Percentiles rank a stretch among this genome's conserved stretches.
These are phyloP conservation scores for Raphidocelis subcapitata DNA, from an alignment of 139 green algal species.

Conservation along the genomic window DNA sequence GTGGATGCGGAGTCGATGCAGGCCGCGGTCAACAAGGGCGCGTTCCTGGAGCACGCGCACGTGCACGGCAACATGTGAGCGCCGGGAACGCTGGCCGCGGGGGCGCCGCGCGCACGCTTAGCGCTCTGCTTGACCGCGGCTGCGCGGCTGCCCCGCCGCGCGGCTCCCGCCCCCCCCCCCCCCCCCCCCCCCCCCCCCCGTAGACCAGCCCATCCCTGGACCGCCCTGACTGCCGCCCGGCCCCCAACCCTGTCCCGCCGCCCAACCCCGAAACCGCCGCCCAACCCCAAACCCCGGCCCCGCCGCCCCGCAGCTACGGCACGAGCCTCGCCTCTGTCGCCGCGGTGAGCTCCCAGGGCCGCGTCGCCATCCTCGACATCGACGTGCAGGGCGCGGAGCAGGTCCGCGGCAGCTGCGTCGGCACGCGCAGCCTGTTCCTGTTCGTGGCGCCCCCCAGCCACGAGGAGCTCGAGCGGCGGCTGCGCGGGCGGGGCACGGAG, in stretches of 20 bases:
- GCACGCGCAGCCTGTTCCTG: slow-evolving; percentile 65
- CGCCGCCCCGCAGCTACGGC: slow-evolving; percentile 53
- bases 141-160: too few species aligned
- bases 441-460: slow-evolving; percentile 78
- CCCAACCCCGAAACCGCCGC: too few species aligned
- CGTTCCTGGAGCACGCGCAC: slow-evolving; percentile 84
- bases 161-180: too few species aligned
- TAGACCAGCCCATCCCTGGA: too few species aligned
- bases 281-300: too few species aligned
- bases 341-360: slow-evolving; percentile 48
- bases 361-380: slow-evolving; percentile 81
- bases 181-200: too few species aligned
- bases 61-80: slow-evolving; percentile 77
- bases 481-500: slow-evolving; percentile 79
- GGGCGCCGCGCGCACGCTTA: too few species aligned
- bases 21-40: slow-evolving; percentile 50
- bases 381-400: slow-evolving; percentile 73
- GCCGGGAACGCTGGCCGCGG: too few species aligned
- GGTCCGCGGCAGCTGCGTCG: slow-evolving; percentile 38
- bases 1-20: slow-evolving; percentile 54
- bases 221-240: too few species aligned
- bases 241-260: too few species aligned
- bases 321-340: slow-evolving; percentile 68
- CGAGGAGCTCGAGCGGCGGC: slow-evolving; percentile 70
- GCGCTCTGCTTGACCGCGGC: too few species aligned